phyloP scores from a whole-genome alignment of 306 rosid species.

The Quillaja saponaria region DNA sequence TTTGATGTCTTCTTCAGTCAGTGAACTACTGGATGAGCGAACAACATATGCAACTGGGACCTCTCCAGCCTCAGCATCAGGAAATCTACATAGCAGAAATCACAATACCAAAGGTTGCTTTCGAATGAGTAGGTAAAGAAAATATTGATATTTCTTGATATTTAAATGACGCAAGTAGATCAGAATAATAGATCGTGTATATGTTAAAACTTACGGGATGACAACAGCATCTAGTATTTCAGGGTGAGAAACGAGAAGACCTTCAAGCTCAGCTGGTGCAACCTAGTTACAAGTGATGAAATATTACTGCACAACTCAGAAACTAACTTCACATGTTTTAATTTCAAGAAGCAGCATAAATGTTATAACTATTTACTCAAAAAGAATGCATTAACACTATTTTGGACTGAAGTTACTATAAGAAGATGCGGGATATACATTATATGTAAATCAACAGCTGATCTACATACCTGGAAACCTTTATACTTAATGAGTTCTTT shows the following conservation, averaged over 20 bases:
- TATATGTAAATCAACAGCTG: background rate
- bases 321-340: no score
- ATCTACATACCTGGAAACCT: conserved; percentile 73
- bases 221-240: conserved; percentile 93
- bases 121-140: conserved; percentile 8
- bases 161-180: background rate
- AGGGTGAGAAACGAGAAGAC: conserved; percentile 87
- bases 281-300: conserved; percentile 54
- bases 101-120: background rate
- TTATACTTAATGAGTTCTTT: conserved; percentile 94
- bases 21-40: conserved; percentile 63
- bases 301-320: no score
- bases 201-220: conserved; percentile 69
- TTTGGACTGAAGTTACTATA: background rate
- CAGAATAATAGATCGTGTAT: background rate
- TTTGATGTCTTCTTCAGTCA: conserved; percentile 68
- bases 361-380: conserved; percentile 4
- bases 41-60: conserved; percentile 84
- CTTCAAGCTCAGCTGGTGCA: conserved; percentile 98
- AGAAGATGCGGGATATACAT: background rate
- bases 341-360: background rate
- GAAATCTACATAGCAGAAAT: conserved; percentile 51
- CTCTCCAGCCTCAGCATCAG: conserved; percentile 94
- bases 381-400: conserved; percentile 6
- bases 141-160: background rate